A percentile compares a stretch with the other conserved stretches of the same genome.
phyloP scores from a whole-genome alignment of 2,329 filamentous ascomycete genomes.

The Neofusicoccum kwambonambiense region DNA sequence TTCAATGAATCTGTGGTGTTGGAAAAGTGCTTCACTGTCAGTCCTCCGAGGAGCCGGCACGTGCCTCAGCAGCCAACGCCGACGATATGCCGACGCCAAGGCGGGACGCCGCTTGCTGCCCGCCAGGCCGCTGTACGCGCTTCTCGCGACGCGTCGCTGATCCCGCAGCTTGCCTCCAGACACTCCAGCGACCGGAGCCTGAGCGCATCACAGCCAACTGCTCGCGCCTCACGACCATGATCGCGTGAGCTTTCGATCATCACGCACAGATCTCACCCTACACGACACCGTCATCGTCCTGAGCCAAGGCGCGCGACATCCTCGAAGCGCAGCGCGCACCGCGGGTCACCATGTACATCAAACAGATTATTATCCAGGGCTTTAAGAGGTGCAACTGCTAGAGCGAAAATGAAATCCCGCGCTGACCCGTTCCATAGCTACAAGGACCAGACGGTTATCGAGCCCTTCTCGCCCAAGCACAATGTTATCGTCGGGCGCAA shows the following conservation, averaged over 20 bases:
- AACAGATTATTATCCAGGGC: constrained; percentile 99
- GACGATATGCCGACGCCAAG: not conserved
- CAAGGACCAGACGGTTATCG: constrained; percentile 98
- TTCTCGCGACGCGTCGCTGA: constrained; percentile 13
- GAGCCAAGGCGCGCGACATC: not conserved
- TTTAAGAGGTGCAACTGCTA: constrained; percentile 78
- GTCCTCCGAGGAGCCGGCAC: not conserved
- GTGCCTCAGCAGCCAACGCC: not conserved
- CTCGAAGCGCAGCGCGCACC: not conserved
- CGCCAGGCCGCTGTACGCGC: not conserved
- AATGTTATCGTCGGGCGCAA: constrained; percentile 99
- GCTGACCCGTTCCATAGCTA: constrained; percentile 61
- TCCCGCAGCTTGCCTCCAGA: constrained; percentile 10
- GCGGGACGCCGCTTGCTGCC: not conserved
- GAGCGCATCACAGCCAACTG: not conserved
- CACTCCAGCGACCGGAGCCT: not conserved
- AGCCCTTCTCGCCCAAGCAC: constrained; percentile 94
- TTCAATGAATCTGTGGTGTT: too few species aligned
- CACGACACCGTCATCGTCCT: not conserved
- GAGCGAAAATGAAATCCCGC: not conserved
- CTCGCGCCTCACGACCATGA: constrained; percentile 4
- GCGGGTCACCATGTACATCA: constrained; percentile 79
- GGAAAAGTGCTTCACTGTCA: too few species aligned
- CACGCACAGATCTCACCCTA: not conserved
- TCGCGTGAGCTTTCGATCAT: not conserved